Conservation (phyloP, 768 basidiomycete genomes). For the Mycena polygramma region DNA sequence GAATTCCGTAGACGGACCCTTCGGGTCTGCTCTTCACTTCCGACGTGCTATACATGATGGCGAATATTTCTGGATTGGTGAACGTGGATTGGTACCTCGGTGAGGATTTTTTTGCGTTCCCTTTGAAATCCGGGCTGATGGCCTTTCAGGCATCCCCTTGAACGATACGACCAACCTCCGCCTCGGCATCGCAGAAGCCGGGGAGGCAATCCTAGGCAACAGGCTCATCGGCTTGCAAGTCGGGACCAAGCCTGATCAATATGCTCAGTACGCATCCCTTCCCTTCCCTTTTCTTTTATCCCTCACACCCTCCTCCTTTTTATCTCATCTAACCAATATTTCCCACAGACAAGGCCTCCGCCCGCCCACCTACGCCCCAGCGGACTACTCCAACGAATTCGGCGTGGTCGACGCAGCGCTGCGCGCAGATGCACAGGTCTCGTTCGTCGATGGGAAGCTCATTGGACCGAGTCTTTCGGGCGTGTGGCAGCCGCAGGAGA, state of each 20-base stretch:
- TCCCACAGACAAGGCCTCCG: constrained; percentile 45
- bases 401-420: constrained; percentile 61
- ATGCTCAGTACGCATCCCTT: constrained; percentile 49
- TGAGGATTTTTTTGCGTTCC: constrained; percentile 30
- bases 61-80: constrained; percentile 70
- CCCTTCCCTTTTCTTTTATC: too few relatives aligned
- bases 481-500: constrained; percentile 64
- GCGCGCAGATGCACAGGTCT: constrained; percentile 50
- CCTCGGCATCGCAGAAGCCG: constrained; percentile 69
- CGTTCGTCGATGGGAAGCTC: constrained; percentile 57
- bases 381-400: constrained; percentile 69
- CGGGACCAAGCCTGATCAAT: constrained; percentile 78
- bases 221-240: constrained; percentile 77
- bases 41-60: constrained; percentile 76
- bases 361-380: constrained; percentile 53
- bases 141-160: constrained; percentile 65
- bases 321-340: background rate
- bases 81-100: constrained; percentile 78
- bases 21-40: constrained; percentile 74
- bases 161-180: constrained; percentile 71
- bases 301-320: too few relatives aligned
- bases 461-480: constrained; percentile 70
- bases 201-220: constrained; percentile 75
- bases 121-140: background rate
- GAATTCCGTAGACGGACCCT: constrained; percentile 66